Conservation (phyloP, 805 yeast genomes). For the Ogataea parapolymorpha region DNA sequence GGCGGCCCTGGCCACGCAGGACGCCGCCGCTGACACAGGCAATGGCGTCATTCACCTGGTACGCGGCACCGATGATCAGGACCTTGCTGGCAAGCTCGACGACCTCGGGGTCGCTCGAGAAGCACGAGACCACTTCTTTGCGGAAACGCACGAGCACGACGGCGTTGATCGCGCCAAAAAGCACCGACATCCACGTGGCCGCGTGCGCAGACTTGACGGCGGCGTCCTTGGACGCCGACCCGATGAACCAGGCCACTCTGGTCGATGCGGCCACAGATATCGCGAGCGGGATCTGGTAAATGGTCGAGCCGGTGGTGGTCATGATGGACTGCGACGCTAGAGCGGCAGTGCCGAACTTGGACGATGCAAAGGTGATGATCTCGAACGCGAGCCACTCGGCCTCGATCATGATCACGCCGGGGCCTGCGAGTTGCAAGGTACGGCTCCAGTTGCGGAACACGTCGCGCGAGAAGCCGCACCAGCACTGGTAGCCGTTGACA, state of each 20-base stretch:
- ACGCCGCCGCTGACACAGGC: slow-evolving; percentile 76
- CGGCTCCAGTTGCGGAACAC: slow-evolving; percentile 46
- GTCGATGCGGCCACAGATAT: slow-evolving; percentile 58
- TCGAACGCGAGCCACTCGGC: slow-evolving; percentile 61
- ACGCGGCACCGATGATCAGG: slow-evolving; percentile 61
- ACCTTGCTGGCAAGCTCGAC: slow-evolving; percentile 47
- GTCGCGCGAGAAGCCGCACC: slow-evolving; percentile 46
- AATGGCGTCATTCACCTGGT: slow-evolving; percentile 68
- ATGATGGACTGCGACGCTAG: slow-evolving; percentile 53
- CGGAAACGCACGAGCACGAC: slow-evolving; percentile 42
- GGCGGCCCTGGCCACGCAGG: slow-evolving; percentile 75
- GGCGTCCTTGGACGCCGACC: slow-evolving; percentile 34
- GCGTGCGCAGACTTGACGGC: slow-evolving; percentile 41
- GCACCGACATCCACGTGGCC: slow-evolving; percentile 33
- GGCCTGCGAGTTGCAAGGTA: slow-evolving; percentile 44
- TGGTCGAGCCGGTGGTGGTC: slow-evolving; percentile 43
- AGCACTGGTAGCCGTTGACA: slow-evolving; percentile 46
- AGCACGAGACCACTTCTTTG: slow-evolving; percentile 42
- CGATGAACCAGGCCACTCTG: slow-evolving; percentile 55
- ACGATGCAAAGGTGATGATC: slow-evolving; percentile 50
- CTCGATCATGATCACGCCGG: slow-evolving; percentile 56
- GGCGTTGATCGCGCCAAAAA: slow-evolving; percentile 45
- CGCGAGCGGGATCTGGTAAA: slow-evolving; percentile 57
- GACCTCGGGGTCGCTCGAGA: slow-evolving; percentile 60
- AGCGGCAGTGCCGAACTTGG: slow-evolving; percentile 50